phyloP scores from a whole-genome alignment of 371 early-diverging fungal species.

The Blakeslea trispora region DNA sequence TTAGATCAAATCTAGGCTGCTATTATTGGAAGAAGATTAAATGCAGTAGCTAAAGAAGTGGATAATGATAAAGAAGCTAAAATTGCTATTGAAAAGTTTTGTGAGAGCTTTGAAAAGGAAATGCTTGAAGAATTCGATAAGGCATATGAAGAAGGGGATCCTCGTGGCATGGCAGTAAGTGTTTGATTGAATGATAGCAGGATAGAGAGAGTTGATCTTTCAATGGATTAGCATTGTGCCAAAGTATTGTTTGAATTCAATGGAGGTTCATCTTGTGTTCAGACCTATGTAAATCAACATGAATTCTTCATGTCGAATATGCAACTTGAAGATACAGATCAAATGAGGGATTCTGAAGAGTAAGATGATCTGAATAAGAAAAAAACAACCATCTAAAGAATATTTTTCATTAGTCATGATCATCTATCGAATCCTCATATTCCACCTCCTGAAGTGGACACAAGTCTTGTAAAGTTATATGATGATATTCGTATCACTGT shows the following conservation, averaged over 20 bases:
- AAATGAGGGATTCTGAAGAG: slow-evolving; percentile 45
- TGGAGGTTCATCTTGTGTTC: slow-evolving; percentile 92
- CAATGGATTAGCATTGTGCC: slow-evolving; percentile 70
- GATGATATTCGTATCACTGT: slow-evolving; percentile 82
- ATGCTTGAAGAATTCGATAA: slow-evolving; percentile 86
- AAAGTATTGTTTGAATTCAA: slow-evolving; percentile 90
- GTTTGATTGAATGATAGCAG: neutral
- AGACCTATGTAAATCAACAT: slow-evolving; percentile 95
- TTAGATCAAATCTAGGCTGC: slow-evolving; percentile 88
- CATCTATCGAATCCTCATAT: slow-evolving; percentile 47
- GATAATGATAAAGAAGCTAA: slow-evolving; percentile 78
- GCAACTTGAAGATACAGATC: slow-evolving; percentile 66
- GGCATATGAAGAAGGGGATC: slow-evolving; percentile 76
- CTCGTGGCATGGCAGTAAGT: slow-evolving; percentile 66
- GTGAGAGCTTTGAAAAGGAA: slow-evolving; percentile 89
- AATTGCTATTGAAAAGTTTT: slow-evolving; percentile 84
- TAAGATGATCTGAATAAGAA: too few species aligned
- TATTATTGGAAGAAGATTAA: slow-evolving; percentile 81
- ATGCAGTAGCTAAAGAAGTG: slow-evolving; percentile 87
- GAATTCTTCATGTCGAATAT: slow-evolving; percentile 89
- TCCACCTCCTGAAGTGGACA: slow-evolving; percentile 74
- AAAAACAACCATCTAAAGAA: neutral
- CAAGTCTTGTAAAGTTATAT: slow-evolving; percentile 76
- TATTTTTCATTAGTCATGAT: slow-evolving; percentile 26
- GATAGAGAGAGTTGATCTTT: too few species aligned